These are phyloP conservation scores for Diaporthe velutina DNA, from an alignment of 2,329 filamentous ascomycete genomes.

Conservation along the genomic window DNA sequence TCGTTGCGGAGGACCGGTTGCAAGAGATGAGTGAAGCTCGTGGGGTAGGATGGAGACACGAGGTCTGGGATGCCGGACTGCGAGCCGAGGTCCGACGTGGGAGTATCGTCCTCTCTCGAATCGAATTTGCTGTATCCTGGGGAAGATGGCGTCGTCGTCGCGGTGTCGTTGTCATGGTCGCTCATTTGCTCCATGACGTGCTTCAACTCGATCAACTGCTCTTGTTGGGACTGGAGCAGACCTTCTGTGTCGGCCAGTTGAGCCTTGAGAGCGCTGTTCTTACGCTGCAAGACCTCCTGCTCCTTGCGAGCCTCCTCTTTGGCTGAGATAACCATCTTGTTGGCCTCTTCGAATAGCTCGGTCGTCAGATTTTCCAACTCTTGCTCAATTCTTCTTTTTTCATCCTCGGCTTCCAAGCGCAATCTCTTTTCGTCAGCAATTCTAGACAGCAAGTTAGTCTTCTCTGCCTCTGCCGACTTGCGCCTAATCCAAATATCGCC, in stretches of 20 bases:
- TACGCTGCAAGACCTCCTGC: slow-evolving; percentile 82
- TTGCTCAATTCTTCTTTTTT: slow-evolving; percentile 90
- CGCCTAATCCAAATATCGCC: slow-evolving; percentile 83
- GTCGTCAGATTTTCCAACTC: slow-evolving; percentile 92
- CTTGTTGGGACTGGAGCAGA: slow-evolving; percentile 89
- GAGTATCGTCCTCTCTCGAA: slow-evolving; percentile 59
- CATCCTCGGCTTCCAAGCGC: slow-evolving; percentile 76
- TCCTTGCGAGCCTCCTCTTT: slow-evolving; percentile 91
- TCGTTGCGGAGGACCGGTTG: slow-evolving; percentile 88
- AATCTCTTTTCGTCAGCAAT: slow-evolving; percentile 75
- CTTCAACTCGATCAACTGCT: slow-evolving; percentile 93
- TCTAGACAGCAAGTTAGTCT: slow-evolving; percentile 67
- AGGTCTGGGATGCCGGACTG: slow-evolving; percentile 58
- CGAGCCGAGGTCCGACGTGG: slow-evolving; percentile 51
- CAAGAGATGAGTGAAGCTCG: slow-evolving; percentile 85
- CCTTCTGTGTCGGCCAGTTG: slow-evolving; percentile 90
- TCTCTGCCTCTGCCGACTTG: slow-evolving; percentile 80
- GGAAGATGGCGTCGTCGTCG: slow-evolving; percentile 84
- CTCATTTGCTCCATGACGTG: slow-evolving; percentile 90
- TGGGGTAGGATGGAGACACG: slow-evolving; percentile 68
- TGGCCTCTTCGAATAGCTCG: slow-evolving; percentile 97
- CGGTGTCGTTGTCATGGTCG: slow-evolving; percentile 78
- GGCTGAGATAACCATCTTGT: slow-evolving; percentile 95
- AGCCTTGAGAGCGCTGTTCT: slow-evolving; percentile 87
- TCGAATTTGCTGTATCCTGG: slow-evolving; percentile 82